Conservation (phyloP, 352 stramenopile genomes). For the Peronosclerospora sorghi region DNA sequence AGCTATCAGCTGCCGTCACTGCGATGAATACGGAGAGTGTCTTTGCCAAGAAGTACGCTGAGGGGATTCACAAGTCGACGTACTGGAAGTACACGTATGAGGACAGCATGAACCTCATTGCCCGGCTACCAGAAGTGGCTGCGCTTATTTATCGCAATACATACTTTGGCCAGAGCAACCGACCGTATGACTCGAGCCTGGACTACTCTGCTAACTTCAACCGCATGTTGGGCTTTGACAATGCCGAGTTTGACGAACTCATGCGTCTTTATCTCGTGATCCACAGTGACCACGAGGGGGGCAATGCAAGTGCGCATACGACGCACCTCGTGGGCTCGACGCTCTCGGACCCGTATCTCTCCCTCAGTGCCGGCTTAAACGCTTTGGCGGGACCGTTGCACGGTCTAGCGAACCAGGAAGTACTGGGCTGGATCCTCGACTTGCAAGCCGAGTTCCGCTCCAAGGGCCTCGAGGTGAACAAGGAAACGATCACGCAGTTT, state of each 20-base stretch:
- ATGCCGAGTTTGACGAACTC: slow-evolving; percentile 95
- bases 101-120: slow-evolving; percentile 97
- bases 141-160: slow-evolving; percentile 98
- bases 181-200: slow-evolving; percentile 88
- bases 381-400: slow-evolving; percentile 96
- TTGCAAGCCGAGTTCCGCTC: slow-evolving; percentile 93
- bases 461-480: slow-evolving; percentile 93
- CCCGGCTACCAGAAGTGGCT: slow-evolving; percentile 94
- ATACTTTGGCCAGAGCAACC: slow-evolving; percentile 93
- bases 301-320: slow-evolving; percentile 97
- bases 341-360: slow-evolving; percentile 96
- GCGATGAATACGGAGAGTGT: slow-evolving; percentile 92
- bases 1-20: slow-evolving; percentile 92
- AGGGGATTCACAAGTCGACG: slow-evolving; percentile 95
- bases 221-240: slow-evolving; percentile 96
- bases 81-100: slow-evolving; percentile 98
- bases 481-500: slow-evolving; percentile 98
- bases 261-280: slow-evolving; percentile 99
- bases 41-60: slow-evolving; percentile 94
- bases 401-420: slow-evolving; percentile 98
- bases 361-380: slow-evolving; percentile 93
- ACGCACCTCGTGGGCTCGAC: slow-evolving; percentile 98
- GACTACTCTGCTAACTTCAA: slow-evolving; percentile 99
- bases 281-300: slow-evolving; percentile 98
- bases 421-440: slow-evolving; percentile 89